Evolutionary conservation across 164 flowering plant genomes (phyloP).

Genomic region (Magnolia officinalis): DNA sequence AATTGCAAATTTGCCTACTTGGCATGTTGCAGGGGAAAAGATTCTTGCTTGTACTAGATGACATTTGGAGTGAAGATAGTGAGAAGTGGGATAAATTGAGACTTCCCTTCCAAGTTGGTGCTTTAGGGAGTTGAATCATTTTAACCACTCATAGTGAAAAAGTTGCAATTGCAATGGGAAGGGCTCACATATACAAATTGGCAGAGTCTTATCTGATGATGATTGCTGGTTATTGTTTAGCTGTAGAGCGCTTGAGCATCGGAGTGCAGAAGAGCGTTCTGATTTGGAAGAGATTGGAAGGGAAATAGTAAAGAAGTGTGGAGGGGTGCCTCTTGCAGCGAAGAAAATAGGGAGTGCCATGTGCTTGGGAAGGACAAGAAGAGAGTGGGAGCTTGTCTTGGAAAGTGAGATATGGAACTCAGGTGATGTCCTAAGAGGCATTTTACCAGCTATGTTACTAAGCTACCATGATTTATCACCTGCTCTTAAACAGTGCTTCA

Average conservation of each 20-base stretch:
- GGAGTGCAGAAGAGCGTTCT: not conserved
- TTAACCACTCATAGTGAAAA: too few species aligned
- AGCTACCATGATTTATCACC: conserved; percentile 6
- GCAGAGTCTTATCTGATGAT: conserved; percentile 3
- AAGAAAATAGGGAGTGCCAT: not conserved
- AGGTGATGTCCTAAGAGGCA: not conserved
- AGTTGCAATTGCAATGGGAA: too few species aligned
- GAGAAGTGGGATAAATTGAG: too few species aligned
- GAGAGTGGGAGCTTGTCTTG: too few species aligned
- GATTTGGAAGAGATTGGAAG: conserved; percentile 16
- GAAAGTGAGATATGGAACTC: conserved; percentile 6
- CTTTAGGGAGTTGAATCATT: too few species aligned
- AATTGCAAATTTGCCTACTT: too few species aligned
- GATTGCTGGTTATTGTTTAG: conserved; percentile 23
- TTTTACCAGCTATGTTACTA: conserved; percentile 9
- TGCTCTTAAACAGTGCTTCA: conserved; percentile 20
- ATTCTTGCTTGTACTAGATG: too few species aligned
- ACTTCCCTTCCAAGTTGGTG: too few species aligned
- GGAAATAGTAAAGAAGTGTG: not conserved
- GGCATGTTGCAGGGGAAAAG: too few species aligned
- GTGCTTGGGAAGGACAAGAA: not conserved
- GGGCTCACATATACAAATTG: not conserved
- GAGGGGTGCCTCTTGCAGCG: too few species aligned
- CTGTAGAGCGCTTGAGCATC: not conserved
- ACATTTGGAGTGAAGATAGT: too few species aligned